These are phyloP conservation scores for sorghum (Sorghum bicolor) DNA, from an alignment of 176 grass and related monocot species.

Conservation along the genomic window Sorghum_bicolor_NCBIv3 NC_012871.2:76716001-76716500, in stretches of 20 bases:
- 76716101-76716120: not conserved
- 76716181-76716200: not conserved
- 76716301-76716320: not conserved
- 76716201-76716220: not conserved
- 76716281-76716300: not conserved
- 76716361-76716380: not conserved
- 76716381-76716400: not conserved
- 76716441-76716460: constrained; percentile 4
- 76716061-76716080: constrained; percentile 70
- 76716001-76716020: constrained; percentile 63
- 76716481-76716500: not conserved
- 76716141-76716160: not conserved
- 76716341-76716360: not conserved
- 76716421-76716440: not conserved
- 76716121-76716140: not conserved
- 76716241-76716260: not conserved
- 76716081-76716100: constrained; percentile 79
- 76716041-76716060: constrained; percentile 73
- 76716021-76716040: constrained; percentile 69
- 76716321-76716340: not conserved
- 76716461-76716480: not conserved
- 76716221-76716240: not conserved
- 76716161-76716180: not conserved
- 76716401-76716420: not conserved
- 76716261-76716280: not conserved